Percentiles rank a stretch among this genome's conserved stretches.
Conservation (phyloP, 805 yeast species). For the Peterozyma xylosa region DNA sequence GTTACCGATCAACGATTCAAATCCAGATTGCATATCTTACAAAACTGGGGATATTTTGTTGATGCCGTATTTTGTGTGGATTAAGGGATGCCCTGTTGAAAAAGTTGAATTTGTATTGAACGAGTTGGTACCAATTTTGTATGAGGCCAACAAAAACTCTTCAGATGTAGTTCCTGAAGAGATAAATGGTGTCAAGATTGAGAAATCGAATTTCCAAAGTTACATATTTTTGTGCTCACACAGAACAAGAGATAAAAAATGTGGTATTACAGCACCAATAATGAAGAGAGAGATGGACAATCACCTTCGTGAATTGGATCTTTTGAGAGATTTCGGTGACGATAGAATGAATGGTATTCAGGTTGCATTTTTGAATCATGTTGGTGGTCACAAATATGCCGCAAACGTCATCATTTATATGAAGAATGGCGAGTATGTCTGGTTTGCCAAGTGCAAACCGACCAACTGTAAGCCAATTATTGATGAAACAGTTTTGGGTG, state of each 20-base stretch:
- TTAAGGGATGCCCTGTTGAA: constrained; percentile 36
- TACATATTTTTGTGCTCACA: constrained; percentile 82
- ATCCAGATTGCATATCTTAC: constrained; percentile 31
- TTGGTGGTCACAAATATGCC: constrained; percentile 94
- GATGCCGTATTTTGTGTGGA: constrained; percentile 71
- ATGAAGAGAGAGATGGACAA: constrained; percentile 74
- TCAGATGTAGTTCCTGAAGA: constrained; percentile 9
- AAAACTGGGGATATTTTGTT: constrained; percentile 53
- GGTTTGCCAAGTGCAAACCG: constrained; percentile 87
- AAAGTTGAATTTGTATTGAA: constrained; percentile 38
- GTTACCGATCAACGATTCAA: constrained; percentile 36
- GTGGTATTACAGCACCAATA: constrained; percentile 92
- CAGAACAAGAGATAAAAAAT: constrained; percentile 81
- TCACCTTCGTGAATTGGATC: constrained; percentile 61
- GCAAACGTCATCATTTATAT: constrained; percentile 81
- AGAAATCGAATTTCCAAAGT: constrained; percentile 30
- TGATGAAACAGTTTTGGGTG: constrained; percentile 65
- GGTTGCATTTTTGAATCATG: constrained; percentile 71
- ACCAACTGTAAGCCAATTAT: constrained; percentile 65
- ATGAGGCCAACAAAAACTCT: constrained; percentile 16
- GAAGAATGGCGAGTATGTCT: constrained; percentile 66
- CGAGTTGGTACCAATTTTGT: constrained; percentile 33
- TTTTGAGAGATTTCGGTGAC: constrained; percentile 74
- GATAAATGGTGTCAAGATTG: constrained; percentile 25
- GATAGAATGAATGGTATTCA: constrained; percentile 66